Base-by-base conservation (phyloP, 2,329 filamentous ascomycete species). In the Piedraia hortae region DNA sequence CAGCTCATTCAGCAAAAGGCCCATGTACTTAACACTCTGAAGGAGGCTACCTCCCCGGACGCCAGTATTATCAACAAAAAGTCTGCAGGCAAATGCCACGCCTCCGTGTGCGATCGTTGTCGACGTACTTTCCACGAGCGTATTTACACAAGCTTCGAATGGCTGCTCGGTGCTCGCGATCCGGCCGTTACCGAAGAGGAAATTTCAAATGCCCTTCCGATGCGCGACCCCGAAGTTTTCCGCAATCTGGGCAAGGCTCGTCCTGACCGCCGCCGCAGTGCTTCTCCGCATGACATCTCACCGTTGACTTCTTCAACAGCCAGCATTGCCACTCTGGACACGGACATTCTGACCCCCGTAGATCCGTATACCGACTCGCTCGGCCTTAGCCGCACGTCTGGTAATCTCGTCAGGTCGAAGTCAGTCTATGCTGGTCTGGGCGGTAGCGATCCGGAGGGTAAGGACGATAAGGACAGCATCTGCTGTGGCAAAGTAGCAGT, bases 401-500 rank as follows among this genome's bases (percentile, higher is more conserved):
- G 32, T n/a, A n/a, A n/a, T n/a, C 31, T 4, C 34, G 44, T 16
- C 44, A 49, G 18, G 35, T 59, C 2, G 47, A 53, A 14, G 52
- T 62, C 1, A 43, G n/a, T n/a, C n/a, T n/a, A n/a, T n/a, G n/a
- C n/a, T n/a, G n/a, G n/a, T n/a, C n/a, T n/a, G n/a, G n/a, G n/a
- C n/a, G n/a, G n/a, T n/a, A n/a, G n/a, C n/a, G n/a, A n/a, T n/a
- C n/a, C n/a, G n/a, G n/a, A n/a, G n/a, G n/a, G n/a, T n/a, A n/a
- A n/a, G n/a, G n/a, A n/a, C n/a, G n/a, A n/a, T n/a, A n/a, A n/a
- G n/a, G n/a, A n/a, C n/a, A n/a, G n/a, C n/a, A n/a, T n/a, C n/a
- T n/a, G n/a, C n/a, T n/a, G 47, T 3, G 47, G 52, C 9, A 60
- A 59, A 2, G 45, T 65, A 4, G 58, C 59, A 1, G 36, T 66